Evolutionary conservation across 2,329 filamentous ascomycete species (phyloP).

Genomic region (Cladosporium phlei): DNA sequence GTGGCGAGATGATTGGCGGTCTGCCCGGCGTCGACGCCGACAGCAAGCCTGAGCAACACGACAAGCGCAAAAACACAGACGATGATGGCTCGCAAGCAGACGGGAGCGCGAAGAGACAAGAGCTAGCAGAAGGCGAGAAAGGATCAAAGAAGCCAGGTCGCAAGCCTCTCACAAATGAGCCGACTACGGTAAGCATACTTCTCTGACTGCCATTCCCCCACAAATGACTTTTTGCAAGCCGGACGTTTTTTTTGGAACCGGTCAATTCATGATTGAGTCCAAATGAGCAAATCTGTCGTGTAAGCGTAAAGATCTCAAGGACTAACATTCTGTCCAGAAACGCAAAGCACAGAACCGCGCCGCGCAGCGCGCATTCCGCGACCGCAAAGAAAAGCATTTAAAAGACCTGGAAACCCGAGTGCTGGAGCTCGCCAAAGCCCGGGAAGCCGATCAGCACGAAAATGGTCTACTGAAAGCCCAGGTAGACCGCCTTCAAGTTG

Average conservation of each 20-base stretch:
- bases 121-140: slow-evolving; percentile 78
- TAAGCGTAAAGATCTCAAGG: no score
- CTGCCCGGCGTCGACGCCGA: slow-evolving; percentile 53
- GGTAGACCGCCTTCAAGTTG: slow-evolving; percentile 77
- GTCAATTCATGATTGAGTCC: no score
- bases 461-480: slow-evolving; percentile 80
- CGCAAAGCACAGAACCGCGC: slow-evolving; percentile 94
- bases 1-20: slow-evolving; percentile 68
- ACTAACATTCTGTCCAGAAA: slow-evolving; percentile 56
- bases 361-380: slow-evolving; percentile 86
- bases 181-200: slow-evolving; percentile 77
- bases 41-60: slow-evolving; percentile 41
- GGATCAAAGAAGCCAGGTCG: slow-evolving; percentile 90
- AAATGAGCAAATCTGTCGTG: no score
- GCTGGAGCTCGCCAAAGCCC: slow-evolving; percentile 68
- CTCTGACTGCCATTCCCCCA: no score
- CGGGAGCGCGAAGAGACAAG: slow-evolving; percentile 68
- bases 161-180: slow-evolving; percentile 92
- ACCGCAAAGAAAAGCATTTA: slow-evolving; percentile 88
- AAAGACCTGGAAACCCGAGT: slow-evolving; percentile 75
- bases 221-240: background rate
- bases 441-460: slow-evolving; percentile 76
- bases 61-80: slow-evolving; percentile 68
- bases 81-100: slow-evolving; percentile 59
- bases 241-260: no score